Evolutionary conservation across 2,329 filamentous ascomycete genomes (phyloP).

Genomic region (Penicillium sp.): DNA sequence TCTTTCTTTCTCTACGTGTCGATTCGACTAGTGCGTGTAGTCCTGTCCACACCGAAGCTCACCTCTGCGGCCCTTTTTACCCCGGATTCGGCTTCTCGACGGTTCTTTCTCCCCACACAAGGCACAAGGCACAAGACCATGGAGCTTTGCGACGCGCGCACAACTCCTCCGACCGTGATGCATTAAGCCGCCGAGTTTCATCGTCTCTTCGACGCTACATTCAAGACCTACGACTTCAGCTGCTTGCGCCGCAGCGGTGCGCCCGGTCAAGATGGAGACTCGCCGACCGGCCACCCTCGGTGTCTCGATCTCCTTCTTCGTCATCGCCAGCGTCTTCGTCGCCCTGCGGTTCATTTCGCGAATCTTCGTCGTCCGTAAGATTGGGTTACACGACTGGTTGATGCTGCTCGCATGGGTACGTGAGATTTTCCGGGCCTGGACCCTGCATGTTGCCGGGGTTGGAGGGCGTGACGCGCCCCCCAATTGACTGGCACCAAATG

Average conservation of each 20-base stretch:
- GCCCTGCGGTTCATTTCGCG: constrained; percentile 70
- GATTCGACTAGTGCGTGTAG: neutral
- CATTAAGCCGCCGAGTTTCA: neutral
- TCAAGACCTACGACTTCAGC: neutral
- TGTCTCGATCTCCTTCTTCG: constrained; percentile 52
- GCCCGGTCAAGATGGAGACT: constrained; percentile 29
- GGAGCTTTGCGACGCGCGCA: constrained; percentile 4
- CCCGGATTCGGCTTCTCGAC: constrained; percentile 10
- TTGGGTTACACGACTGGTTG: constrained; percentile 75
- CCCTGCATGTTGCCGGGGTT: constrained; percentile 14
- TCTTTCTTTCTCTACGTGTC: too few species aligned
- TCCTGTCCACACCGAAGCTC: neutral
- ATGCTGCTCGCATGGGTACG: constrained; percentile 74
- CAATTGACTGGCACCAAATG: neutral
- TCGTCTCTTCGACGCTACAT: neutral
- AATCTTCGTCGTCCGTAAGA: constrained; percentile 66
- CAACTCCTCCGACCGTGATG: neutral
- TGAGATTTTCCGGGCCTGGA: constrained; percentile 5
- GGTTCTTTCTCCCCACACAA: neutral
- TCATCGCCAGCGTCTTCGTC: constrained; percentile 72
- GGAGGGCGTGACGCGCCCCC: constrained; percentile 1
- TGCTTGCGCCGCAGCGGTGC: neutral
- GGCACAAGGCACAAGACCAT: constrained; percentile 1
- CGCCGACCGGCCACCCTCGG: constrained; percentile 41
- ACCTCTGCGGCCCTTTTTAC: constrained; percentile 5